Evolutionary conservation across 371 early-diverging fungal genomes (phyloP), one percentile per base, ranked within the genome.

Genomic region (Apophysomyces sp.): DNA sequence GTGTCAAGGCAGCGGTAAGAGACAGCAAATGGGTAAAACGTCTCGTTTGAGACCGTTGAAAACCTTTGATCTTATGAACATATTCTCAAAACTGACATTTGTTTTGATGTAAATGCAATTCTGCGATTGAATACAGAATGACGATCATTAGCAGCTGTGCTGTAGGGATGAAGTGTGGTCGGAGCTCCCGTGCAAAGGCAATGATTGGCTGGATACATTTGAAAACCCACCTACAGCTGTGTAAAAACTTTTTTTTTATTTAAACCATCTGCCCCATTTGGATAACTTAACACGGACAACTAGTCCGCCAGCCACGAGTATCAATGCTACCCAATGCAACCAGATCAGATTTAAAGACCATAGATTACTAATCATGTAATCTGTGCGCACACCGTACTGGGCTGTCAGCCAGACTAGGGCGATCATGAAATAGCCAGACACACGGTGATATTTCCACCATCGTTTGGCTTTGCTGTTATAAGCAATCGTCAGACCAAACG

Each of bases 311-410:
- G 53, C 57, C 1, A 77, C 66, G 13, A 81, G 63, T 0, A 27
- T 9, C 3, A 74, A 13, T 18, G 73, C 74, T 0, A 77, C 39
- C 66, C 73, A 74, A 58, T 79, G 77, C 3, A 76, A 24, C 73
- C 74, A 76, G 16, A 79, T 28, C 13, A 77, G 41, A 18, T 72
- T 41, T 1, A 57, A 37, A 2, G 60, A 61, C 52, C 66, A 69
- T 12, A 78, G 34, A 57, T 74, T 73, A 36, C 65, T 67, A 12
- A 58, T 51, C 62, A 77, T 74, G 49, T 74, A 81, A 30, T 81
- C 78, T 2, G 76, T 67, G 27, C 75, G 71, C 13, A 77, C 73
- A 30, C 83, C 83, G 5, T 77, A 58, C 21, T 76, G 69, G 11
- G 72, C 76, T 16, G 76, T 72, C 1, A 69, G 12, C 69, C 66